A percentile compares a stretch with the other conserved stretches of the same genome.
phyloP scores from a whole-genome alignment of 1,284 basidiomycete genomes.

The Heliocybe sulcata region DNA sequence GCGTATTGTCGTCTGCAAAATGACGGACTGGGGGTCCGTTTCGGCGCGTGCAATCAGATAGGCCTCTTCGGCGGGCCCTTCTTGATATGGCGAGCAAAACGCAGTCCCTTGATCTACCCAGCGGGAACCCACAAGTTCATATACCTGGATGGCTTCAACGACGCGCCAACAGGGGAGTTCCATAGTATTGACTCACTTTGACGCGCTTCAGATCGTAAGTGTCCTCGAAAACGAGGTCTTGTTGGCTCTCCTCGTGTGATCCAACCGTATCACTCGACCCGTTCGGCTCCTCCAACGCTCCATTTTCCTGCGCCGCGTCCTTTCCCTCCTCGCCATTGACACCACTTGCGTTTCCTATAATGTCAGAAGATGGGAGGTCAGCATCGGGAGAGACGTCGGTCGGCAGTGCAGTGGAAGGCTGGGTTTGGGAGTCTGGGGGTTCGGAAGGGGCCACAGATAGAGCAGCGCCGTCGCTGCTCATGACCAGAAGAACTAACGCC shows the following conservation, averaged over 20 bases:
- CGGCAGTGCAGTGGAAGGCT: background rate
- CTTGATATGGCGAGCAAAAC: slow-evolving; percentile 84
- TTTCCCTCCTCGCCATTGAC: background rate
- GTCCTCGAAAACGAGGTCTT: slow-evolving; percentile 17
- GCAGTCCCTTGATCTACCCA: slow-evolving; percentile 96
- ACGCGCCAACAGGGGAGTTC: background rate
- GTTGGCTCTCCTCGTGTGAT: background rate
- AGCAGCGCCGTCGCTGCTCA: slow-evolving; percentile 1
- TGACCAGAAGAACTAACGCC: background rate
- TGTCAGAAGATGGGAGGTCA: background rate
- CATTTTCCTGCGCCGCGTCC: background rate
- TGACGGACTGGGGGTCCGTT: slow-evolving; percentile 59
- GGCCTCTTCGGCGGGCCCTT: slow-evolving; percentile 67
- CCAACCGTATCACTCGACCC: too few species aligned
- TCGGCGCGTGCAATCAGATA: slow-evolving; percentile 82
- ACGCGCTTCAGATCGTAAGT: slow-evolving; percentile 31
- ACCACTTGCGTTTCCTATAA: background rate
- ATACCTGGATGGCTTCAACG: slow-evolving; percentile 52
- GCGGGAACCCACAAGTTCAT: slow-evolving; percentile 80
- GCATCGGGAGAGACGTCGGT: background rate
- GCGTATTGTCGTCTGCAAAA: slow-evolving; percentile 69
- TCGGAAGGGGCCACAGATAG: background rate
- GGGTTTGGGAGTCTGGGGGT: background rate
- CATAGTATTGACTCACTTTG: slow-evolving; percentile 15
- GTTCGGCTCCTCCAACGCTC: background rate